A percentile compares a stretch with the other conserved stretches of the same genome.
These are phyloP conservation scores for Gossypium trilobum DNA, from an alignment of 441 rosid species.

Conservation along the genomic window DNA sequence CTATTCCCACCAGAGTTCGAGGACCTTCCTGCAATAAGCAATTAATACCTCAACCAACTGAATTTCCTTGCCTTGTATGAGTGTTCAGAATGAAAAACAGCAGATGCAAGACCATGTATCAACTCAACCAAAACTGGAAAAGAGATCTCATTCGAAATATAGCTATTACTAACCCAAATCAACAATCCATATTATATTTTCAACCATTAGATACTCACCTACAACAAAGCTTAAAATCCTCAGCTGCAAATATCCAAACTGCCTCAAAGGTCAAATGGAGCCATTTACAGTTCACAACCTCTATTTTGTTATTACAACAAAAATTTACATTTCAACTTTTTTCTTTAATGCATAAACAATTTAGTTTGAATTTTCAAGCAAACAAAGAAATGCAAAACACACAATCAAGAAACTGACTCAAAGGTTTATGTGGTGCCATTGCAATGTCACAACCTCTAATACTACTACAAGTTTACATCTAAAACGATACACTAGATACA, in stretches of 20 bases:
- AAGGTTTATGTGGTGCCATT: background rate
- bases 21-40: conserved; percentile 64
- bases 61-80: background rate
- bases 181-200: background rate
- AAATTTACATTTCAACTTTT: background rate
- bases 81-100: background rate
- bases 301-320: background rate
- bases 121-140: background rate
- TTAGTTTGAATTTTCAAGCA: background rate
- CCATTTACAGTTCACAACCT: background rate
- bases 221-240: background rate
- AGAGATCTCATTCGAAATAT: background rate
- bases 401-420: background rate
- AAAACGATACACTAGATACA: background rate
- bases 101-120: background rate
- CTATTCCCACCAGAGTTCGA: conserved; percentile 76
- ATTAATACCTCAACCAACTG: background rate
- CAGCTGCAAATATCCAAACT: background rate
- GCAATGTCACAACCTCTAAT: background rate
- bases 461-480: background rate
- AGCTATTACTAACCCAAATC: background rate
- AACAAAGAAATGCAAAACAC: background rate
- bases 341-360: background rate
- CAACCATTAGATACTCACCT: background rate
- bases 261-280: background rate